These are phyloP conservation scores for Arthrobotrys musiformis DNA, from an alignment of 2,329 filamentous ascomycete genomes.

Conservation along the genomic window DNA sequence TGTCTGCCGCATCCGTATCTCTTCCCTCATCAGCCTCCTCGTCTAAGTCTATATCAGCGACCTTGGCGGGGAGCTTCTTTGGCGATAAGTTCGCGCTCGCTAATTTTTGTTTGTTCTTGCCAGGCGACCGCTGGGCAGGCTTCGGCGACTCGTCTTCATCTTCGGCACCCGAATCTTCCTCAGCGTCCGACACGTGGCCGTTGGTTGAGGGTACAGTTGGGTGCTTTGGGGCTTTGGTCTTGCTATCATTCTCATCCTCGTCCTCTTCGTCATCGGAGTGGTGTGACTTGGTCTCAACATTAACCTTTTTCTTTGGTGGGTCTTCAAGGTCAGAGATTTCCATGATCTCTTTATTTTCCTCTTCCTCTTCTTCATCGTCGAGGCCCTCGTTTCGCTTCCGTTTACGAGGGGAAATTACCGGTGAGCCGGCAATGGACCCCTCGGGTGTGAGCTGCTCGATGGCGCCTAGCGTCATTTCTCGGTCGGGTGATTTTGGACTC, in stretches of 20 bases:
- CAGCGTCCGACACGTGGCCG: constrained; percentile 34
- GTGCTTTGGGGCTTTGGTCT: constrained; percentile 15
- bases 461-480: constrained; percentile 51
- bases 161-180: constrained; percentile 38
- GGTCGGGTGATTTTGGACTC: constrained; percentile 53
- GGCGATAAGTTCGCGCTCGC: constrained; percentile 55
- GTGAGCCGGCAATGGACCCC: constrained; percentile 40
- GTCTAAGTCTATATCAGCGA: constrained; percentile 63
- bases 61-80: constrained; percentile 38
- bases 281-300: constrained; percentile 43
- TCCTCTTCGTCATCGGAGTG: constrained; percentile 37
- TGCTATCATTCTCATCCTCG: constrained; percentile 22
- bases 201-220: constrained; percentile 32
- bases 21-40: constrained; percentile 64
- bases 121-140: constrained; percentile 33
- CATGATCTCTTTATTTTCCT: constrained; percentile 43
- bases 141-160: constrained; percentile 47
- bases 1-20: constrained; percentile 58
- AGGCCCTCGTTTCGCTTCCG: constrained; percentile 41
- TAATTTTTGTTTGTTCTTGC: constrained; percentile 36
- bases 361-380: constrained; percentile 33
- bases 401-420: constrained; percentile 48
- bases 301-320: constrained; percentile 44
- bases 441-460: constrained; percentile 52
- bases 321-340: constrained; percentile 62